These are phyloP conservation scores for Xanthoconium purpureum DNA, from an alignment of 768 basidiomycete genomes.

Conservation along the genomic window DNA sequence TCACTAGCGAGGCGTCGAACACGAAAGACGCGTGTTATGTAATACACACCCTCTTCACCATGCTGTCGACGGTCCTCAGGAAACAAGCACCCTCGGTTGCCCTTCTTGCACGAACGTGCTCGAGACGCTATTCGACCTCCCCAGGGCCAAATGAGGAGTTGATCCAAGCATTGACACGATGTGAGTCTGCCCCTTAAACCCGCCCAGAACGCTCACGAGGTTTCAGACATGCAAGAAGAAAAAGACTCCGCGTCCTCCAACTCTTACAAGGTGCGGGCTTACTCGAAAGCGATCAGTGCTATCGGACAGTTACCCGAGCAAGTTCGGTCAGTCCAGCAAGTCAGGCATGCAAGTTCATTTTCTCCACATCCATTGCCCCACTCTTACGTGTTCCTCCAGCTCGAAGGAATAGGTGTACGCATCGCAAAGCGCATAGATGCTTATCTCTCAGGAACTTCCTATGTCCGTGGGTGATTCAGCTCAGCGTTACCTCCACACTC, in stretches of 20 bases:
- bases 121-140: slow-evolving; percentile 17
- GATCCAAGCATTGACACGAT: slow-evolving; percentile 39
- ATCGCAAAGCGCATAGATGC: slow-evolving; percentile 48
- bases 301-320: slow-evolving; percentile 41
- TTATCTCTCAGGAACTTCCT: slow-evolving; percentile 32
- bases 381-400: slow-evolving; percentile 21
- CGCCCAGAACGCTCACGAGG: neutral
- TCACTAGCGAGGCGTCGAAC: neutral
- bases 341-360: slow-evolving; percentile 23
- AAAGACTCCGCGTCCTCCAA: slow-evolving; percentile 36
- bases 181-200: slow-evolving; percentile 29
- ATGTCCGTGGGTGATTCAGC: slow-evolving; percentile 33
- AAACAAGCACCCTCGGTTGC: neutral
- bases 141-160: slow-evolving; percentile 36
- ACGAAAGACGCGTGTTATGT: slow-evolving; percentile 26
- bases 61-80: slow-evolving; percentile 22
- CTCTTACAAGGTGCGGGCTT: slow-evolving; percentile 49
- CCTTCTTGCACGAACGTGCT: slow-evolving; percentile 4
- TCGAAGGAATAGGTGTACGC: slow-evolving; percentile 36
- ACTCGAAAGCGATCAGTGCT: slow-evolving; percentile 44
- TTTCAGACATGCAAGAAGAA: slow-evolving; percentile 42
- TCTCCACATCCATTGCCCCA: neutral
- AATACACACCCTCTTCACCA: slow-evolving; percentile 10
- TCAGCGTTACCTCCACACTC: slow-evolving; percentile 4
- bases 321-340: slow-evolving; percentile 43